Conservation (phyloP, 129 eudicot genomes). For the Silybum marianum region DNA sequence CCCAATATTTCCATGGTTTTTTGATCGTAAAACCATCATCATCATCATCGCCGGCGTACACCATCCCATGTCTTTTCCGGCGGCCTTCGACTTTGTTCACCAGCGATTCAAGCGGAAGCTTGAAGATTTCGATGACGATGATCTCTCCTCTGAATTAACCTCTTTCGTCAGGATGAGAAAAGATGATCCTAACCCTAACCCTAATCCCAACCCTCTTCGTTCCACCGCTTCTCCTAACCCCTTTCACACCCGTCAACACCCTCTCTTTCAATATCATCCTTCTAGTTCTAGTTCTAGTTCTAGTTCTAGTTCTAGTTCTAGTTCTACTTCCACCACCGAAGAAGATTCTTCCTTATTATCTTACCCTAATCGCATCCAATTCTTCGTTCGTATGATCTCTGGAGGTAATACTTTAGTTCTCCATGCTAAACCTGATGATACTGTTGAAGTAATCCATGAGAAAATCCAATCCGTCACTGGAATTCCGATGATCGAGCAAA, state of each 20-base stretch:
- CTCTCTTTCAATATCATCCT: conserved; percentile 23
- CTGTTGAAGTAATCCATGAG: conserved; percentile 49
- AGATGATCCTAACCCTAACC: conserved; percentile 40
- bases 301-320: conserved; percentile 7
- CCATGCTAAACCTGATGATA: conserved; percentile 38
- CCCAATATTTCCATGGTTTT: neutral
- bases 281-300: conserved; percentile 9
- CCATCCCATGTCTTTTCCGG: neutral
- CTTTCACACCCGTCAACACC: neutral
- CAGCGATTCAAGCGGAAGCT: conserved; percentile 63
- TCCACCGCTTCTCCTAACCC: conserved; percentile 27
- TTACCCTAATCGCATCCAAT: conserved; percentile 41
- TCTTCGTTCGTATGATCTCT: conserved; percentile 63
- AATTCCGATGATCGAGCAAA: conserved; percentile 55
- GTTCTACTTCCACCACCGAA: conserved; percentile 4
- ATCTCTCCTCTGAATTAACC: conserved; percentile 33
- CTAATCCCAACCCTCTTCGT: conserved; percentile 29
- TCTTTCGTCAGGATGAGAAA: conserved; percentile 44
- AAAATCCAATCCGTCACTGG: conserved; percentile 45
- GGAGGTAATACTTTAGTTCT: conserved; percentile 49
- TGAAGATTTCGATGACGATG: conserved; percentile 57
- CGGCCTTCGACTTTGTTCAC: conserved; percentile 1
- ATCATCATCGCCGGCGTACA: neutral
- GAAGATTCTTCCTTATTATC: neutral
- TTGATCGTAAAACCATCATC: neutral